These are phyloP conservation scores for Citrus reticulata DNA, from an alignment of 345 rosid species.

Conservation along the genomic window DNA sequence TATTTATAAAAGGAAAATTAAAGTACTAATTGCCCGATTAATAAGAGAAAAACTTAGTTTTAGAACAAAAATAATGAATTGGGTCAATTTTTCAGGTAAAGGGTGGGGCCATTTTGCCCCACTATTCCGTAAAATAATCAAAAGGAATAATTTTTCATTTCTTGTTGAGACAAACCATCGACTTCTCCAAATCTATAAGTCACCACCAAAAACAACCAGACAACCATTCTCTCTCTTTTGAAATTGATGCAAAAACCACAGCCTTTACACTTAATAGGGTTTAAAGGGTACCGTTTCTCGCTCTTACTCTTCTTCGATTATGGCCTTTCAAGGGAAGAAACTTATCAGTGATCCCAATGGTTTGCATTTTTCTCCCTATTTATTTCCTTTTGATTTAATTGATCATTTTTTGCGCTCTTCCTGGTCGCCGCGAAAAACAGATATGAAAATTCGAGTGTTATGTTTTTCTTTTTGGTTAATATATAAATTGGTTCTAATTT, in stretches of 20 bases:
- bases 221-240: not conserved
- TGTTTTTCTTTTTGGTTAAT: not conserved
- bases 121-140: not conserved
- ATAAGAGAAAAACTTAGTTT: not conserved
- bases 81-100: not conserved
- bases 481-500: not conserved
- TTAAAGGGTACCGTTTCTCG: not conserved
- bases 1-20: too few species aligned
- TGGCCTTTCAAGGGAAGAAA: conserved; percentile 85
- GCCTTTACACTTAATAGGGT: not conserved
- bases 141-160: not conserved
- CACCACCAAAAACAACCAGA: conserved; percentile 14
- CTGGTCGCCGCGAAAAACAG: conserved; percentile 11
- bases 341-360: conserved; percentile 87
- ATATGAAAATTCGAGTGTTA: not conserved
- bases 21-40: too few species aligned
- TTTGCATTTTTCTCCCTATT: conserved; percentile 30
- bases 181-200: not conserved
- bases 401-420: not conserved
- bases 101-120: not conserved
- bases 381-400: not conserved
- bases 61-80: not conserved
- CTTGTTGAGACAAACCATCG: conserved; percentile 22
- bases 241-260: conserved; percentile 10
- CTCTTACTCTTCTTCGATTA: conserved; percentile 20